Conservation (phyloP, 257 asterid species). For the Penstemon newberryi region DNA sequence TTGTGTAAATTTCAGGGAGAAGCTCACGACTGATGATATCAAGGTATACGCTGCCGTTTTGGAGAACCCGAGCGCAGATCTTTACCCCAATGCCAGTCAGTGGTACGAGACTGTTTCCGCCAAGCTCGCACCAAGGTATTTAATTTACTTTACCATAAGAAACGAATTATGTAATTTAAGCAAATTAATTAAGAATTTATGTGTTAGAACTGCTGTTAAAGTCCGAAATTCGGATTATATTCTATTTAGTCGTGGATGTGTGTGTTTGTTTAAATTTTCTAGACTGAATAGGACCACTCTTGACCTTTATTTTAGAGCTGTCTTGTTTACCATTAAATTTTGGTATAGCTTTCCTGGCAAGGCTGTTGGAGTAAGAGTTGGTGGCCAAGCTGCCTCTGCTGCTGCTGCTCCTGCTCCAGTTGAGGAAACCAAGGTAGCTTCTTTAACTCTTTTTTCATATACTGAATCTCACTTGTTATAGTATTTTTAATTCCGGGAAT, state of each 20-base stretch:
- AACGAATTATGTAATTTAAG: not conserved
- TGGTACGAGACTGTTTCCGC: constrained; percentile 72
- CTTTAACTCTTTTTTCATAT: not conserved
- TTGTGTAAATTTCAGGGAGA: constrained; percentile 42
- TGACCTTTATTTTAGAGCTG: not conserved
- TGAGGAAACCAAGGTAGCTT: constrained; percentile 49
- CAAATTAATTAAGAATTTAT: not conserved
- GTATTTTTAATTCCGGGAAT: no score
- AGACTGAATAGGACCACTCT: not conserved
- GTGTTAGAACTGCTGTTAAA: no score
- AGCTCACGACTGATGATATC: constrained; percentile 69
- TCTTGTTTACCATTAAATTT: constrained; percentile 1
- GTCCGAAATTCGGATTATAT: no score
- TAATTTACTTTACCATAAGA: not conserved
- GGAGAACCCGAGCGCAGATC: constrained; percentile 63
- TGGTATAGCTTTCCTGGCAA: constrained; percentile 78
- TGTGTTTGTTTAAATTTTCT: no score
- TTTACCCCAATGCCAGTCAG: constrained; percentile 66
- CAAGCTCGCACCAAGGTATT: constrained; percentile 65
- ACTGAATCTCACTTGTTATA: no score
- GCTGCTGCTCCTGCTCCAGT: constrained; percentile 62
- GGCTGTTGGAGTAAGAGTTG: constrained; percentile 73
- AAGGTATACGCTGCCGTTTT: constrained; percentile 65
- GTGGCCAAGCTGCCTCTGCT: constrained; percentile 52
- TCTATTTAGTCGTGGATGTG: no score